Conservation (phyloP, 768 basidiomycete genomes). For the Suillus americanus region DNA sequence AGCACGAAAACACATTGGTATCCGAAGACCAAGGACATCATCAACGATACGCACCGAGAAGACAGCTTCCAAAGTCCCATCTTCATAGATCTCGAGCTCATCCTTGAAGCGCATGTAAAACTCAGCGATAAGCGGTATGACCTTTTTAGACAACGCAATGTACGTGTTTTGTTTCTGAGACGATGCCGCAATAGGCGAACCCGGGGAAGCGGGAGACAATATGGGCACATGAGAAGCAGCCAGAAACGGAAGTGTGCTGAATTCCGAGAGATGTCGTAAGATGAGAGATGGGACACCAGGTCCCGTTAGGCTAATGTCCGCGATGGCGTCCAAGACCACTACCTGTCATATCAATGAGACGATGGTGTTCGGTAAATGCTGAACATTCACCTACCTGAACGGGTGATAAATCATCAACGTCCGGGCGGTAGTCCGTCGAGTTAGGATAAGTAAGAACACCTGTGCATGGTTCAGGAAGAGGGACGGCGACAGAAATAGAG, state of each 20-base stretch:
- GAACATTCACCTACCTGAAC: slow-evolving; percentile 56
- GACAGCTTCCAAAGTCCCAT: slow-evolving; percentile 84
- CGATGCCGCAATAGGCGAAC: slow-evolving; percentile 9
- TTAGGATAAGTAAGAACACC: slow-evolving; percentile 76
- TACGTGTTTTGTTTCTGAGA: slow-evolving; percentile 76
- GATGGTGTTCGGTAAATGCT: background rate
- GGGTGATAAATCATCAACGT: slow-evolving; percentile 78
- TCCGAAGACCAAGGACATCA: background rate
- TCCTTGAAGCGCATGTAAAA: slow-evolving; percentile 58
- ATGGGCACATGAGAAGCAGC: slow-evolving; percentile 59
- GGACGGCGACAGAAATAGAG: background rate
- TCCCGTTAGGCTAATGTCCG: slow-evolving; percentile 61
- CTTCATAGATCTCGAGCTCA: slow-evolving; percentile 31
- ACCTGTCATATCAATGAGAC: slow-evolving; percentile 41
- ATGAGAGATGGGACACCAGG: slow-evolving; percentile 68
- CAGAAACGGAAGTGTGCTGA: slow-evolving; percentile 82
- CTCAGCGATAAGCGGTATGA: slow-evolving; percentile 82
- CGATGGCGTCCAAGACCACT: slow-evolving; percentile 69
- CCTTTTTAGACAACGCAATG: slow-evolving; percentile 84
- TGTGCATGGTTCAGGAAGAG: slow-evolving; percentile 23
- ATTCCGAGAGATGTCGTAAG: slow-evolving; percentile 83
- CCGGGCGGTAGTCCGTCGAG: slow-evolving; percentile 86
- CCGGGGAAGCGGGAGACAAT: slow-evolving; percentile 13
- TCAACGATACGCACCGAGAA: slow-evolving; percentile 54
- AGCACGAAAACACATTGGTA: background rate